phyloP scores from a whole-genome alignment of 192 early-diverging fungal species.

The Entomortierella chlamydospora region DNA sequence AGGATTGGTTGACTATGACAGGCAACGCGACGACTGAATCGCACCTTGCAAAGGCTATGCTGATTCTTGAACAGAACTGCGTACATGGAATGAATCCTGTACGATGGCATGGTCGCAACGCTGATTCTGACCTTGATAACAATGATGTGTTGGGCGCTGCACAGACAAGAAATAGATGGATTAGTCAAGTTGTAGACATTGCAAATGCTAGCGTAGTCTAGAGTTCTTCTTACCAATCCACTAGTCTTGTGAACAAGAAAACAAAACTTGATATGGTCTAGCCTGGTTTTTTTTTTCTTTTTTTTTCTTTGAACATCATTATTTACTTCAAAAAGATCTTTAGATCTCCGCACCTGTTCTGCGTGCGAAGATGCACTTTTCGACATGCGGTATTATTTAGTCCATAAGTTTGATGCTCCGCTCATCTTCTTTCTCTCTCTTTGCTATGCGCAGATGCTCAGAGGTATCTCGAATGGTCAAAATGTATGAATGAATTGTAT shows the following conservation, averaged over 20 bases:
- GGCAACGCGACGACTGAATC: conserved; percentile 27
- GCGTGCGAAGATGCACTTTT: no score
- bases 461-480: background rate
- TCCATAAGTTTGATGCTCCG: no score
- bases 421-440: background rate
- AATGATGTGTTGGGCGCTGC: background rate
- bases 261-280: no score
- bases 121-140: background rate
- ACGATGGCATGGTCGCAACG: conserved; percentile 2
- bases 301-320: no score
- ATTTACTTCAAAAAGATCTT: no score
- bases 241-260: no score
- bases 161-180: background rate
- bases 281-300: no score
- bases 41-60: conserved; percentile 23
- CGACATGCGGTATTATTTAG: no score
- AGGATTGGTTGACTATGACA: conserved; percentile 36
- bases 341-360: no score
- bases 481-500: background rate
- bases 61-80: conserved; percentile 27
- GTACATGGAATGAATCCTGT: conserved; percentile 15
- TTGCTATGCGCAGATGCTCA: no score
- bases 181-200: background rate
- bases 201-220: background rate
- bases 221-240: no score